Conservation (phyloP, 1,284 basidiomycete genomes). For the Rhodotorula sp. region DNA sequence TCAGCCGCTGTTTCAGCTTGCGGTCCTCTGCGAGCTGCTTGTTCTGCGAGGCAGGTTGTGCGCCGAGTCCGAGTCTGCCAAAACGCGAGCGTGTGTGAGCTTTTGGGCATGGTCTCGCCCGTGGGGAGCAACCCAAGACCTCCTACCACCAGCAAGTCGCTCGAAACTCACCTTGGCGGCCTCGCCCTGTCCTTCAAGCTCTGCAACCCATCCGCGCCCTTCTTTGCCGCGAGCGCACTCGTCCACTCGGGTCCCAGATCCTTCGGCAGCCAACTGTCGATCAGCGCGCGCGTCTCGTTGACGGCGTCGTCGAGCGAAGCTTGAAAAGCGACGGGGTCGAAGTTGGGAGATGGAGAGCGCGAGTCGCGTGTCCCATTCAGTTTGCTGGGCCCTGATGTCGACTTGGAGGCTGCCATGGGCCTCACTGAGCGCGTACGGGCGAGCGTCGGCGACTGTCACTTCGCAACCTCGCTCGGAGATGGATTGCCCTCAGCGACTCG, state of each 20-base stretch:
- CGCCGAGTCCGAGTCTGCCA: conserved; percentile 32
- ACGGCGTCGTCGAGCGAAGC: conserved; percentile 22
- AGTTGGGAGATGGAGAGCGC: conserved; percentile 6
- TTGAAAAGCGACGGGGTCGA: conserved; percentile 20
- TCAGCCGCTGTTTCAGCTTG: conserved; percentile 17
- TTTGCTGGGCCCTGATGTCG: background rate
- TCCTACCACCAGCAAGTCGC: background rate
- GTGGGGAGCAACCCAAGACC: too few relatives aligned
- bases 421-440: background rate
- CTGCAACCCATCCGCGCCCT: conserved; percentile 2
- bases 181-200: conserved; percentile 16
- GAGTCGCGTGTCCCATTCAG: background rate
- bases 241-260: conserved; percentile 7
- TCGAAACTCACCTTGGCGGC: conserved; percentile 16
- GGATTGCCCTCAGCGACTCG: background rate
- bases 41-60: conserved; percentile 8
- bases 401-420: background rate
- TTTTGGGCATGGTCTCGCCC: too few relatives aligned
- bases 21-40: conserved; percentile 32
- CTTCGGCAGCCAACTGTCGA: conserved; percentile 14
- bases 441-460: background rate
- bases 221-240: background rate
- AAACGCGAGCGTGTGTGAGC: too few relatives aligned
- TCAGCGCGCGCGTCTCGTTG: background rate
- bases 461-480: too few relatives aligned